phyloP scores from a whole-genome alignment of 2,329 filamentous ascomycete species.

The Calycina marina region DNA sequence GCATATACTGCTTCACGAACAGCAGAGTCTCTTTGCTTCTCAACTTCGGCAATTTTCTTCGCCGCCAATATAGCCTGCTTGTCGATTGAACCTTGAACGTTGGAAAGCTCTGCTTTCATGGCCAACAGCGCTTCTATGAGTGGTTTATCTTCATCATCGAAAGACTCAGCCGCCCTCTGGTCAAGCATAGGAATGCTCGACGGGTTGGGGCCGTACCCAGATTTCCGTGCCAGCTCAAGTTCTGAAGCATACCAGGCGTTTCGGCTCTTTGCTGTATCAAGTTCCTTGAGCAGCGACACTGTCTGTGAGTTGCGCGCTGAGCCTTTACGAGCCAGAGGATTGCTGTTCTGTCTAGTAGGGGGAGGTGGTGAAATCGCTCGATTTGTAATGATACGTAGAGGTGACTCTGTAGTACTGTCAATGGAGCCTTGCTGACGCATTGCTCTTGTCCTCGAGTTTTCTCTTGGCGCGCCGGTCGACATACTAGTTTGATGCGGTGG shows the following conservation, averaged over 20 bases:
- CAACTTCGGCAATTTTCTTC: conserved; percentile 81
- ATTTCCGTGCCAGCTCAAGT: conserved; percentile 77
- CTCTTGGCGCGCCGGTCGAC: conserved; percentile 19
- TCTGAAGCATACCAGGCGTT: conserved; percentile 98
- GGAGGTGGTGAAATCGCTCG: conserved; percentile 44
- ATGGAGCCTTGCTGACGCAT: conserved; percentile 48
- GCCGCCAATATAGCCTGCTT: conserved; percentile 75
- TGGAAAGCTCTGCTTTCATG: conserved; percentile 79
- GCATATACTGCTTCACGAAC: conserved; percentile 90
- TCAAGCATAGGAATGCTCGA: conserved; percentile 62
- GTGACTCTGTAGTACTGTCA: conserved; percentile 40
- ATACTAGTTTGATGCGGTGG: conserved; percentile 13
- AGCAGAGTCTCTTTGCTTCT: conserved; percentile 88
- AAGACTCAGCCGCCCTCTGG: conserved; percentile 58
- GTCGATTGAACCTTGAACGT: conserved; percentile 81
- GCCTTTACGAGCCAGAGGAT: conserved; percentile 45
- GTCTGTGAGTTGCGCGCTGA: conserved; percentile 42
- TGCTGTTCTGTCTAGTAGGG: conserved; percentile 39
- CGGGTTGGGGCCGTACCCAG: conserved; percentile 65
- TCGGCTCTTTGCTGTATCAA: conserved; percentile 69
- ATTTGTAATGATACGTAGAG: conserved; percentile 27
- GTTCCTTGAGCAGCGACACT: conserved; percentile 67
- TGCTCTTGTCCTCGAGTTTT: conserved; percentile 36
- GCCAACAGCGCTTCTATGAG: conserved; percentile 82
- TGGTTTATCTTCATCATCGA: conserved; percentile 84